Percentiles rank a stretch among this genome's conserved stretches.
These are phyloP conservation scores for Candida neerlandica DNA, from an alignment of 1,139 yeast genomes.

Conservation along the genomic window DNA sequence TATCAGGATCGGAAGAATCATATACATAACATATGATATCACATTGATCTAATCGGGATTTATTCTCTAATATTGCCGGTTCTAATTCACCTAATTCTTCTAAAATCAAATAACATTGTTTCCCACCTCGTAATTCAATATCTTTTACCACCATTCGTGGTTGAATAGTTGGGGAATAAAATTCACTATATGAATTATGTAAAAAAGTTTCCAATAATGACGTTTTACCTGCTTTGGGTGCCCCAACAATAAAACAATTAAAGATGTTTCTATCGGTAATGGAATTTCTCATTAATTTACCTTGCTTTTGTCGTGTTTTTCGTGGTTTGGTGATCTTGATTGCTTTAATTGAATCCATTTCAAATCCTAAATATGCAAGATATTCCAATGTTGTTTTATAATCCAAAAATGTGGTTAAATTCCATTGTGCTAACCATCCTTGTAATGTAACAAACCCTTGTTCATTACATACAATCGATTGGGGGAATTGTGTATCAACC, in stretches of 20 bases:
- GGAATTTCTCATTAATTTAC: conserved; percentile 66
- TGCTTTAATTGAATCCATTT: conserved; percentile 55
- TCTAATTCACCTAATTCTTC: conserved; percentile 91
- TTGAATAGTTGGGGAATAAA: conserved; percentile 78
- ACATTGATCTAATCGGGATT: conserved; percentile 73
- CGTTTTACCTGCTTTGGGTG: conserved; percentile 83
- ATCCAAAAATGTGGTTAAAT: conserved; percentile 88
- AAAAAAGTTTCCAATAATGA: conserved; percentile 81
- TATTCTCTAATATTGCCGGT: conserved; percentile 76
- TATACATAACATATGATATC: conserved; percentile 89
- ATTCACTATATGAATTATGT: conserved; percentile 69
- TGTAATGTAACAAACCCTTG: conserved; percentile 87
- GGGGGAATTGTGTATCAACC: conserved; percentile 84
- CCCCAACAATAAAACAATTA: conserved; percentile 86
- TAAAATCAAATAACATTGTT: conserved; percentile 86
- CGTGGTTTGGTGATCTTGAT: conserved; percentile 82
- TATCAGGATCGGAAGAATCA: conserved; percentile 94
- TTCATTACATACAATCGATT: conserved; percentile 85
- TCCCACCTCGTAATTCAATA: conserved; percentile 93
- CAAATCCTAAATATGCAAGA: conserved; percentile 84
- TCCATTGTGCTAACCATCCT: conserved; percentile 99
- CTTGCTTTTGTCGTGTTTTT: conserved; percentile 62
- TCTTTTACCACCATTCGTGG: conserved; percentile 87
- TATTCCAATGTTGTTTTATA: conserved; percentile 84
- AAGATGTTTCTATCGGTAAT: conserved; percentile 87